Evolutionary conservation across 345 rosid species (phyloP), one percentile per base, ranked within the genome.

Genomic region (Hibiscus trionum): DNA sequence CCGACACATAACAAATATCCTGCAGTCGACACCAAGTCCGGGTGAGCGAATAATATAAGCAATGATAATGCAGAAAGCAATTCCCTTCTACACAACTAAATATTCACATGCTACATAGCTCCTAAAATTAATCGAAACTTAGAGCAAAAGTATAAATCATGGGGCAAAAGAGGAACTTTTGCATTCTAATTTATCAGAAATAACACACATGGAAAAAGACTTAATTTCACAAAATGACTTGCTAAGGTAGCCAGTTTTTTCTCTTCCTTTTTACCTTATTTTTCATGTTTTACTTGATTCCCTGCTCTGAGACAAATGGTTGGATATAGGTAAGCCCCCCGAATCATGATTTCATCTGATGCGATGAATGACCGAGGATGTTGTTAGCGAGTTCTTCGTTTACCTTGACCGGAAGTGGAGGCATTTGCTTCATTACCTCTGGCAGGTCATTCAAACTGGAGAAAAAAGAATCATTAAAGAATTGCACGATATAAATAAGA

Each of bases 401-500:
- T 73, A 91, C 70, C 81, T 88, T 89, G 74, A 86, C 86, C 0
- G 95, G 95, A 77, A 91, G 90, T 10, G 90, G 91, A 50, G 97
- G 95, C 95, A 91, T 91, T 77, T 89, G 93, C 79, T 85, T 86
- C 97, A 91, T 91, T 63, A 86, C 84, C 73, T 91, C 97, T 5
- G 97, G 97, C 85, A 84, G 73, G 75, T 91, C 95, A 68, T 81
- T 89, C 84, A 91, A 74, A 84, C 97, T 91, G 90, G 73, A 81
- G 64, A 14, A 86, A 59, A 26, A 4, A n/a, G 14, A 75, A 70
- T n/a, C 39, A 50, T 42, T 65, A 79, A 75, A 69, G 39, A 63
- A 59, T 42, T 61, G 14, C 44, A n/a, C 15, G 14, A 50, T 15
- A 49, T 49, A 49, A 12, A 49, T 49, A 12, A 49, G 55, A 55